Evolutionary conservation across 805 yeast species (phyloP).

Genomic region (Candida sithepensis): DNA sequence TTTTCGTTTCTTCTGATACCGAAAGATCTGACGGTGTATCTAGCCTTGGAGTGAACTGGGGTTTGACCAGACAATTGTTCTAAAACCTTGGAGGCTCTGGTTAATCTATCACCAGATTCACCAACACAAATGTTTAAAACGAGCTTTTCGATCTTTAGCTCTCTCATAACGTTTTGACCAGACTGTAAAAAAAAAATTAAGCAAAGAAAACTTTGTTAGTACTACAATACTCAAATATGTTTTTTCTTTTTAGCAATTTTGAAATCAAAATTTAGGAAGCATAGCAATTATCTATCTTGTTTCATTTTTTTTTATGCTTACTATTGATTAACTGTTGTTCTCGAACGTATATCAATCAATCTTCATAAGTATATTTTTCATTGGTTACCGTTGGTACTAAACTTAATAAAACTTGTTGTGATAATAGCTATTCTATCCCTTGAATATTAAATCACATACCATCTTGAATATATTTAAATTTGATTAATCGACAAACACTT

Average conservation of each 20-base stretch:
- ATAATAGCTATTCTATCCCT: too few species aligned
- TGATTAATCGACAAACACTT: not conserved
- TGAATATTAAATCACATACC: slow-evolving; percentile 1
- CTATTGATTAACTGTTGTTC: too few species aligned
- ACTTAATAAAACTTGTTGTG: too few species aligned
- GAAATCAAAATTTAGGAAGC: too few species aligned
- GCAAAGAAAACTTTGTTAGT: too few species aligned
- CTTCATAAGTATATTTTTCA: too few species aligned
- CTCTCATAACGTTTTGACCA: slow-evolving; percentile 96
- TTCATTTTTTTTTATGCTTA: too few species aligned
- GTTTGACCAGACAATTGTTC: slow-evolving; percentile 99
- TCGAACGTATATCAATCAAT: too few species aligned
- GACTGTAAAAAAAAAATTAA: slow-evolving; percentile 12
- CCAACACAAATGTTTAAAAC: slow-evolving; percentile 99
- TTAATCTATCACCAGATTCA: slow-evolving; percentile 99
- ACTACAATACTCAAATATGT: too few species aligned
- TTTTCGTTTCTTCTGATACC: slow-evolving; percentile 99
- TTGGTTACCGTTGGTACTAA: too few species aligned
- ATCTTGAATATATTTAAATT: slow-evolving; percentile 3
- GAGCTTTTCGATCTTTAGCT: slow-evolving; percentile 97
- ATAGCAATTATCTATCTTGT: too few species aligned
- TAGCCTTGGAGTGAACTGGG: slow-evolving; percentile 99
- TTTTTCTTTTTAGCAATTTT: too few species aligned
- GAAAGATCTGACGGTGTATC: slow-evolving; percentile 99
- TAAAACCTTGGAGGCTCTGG: slow-evolving; percentile 99